phyloP scores from a whole-genome alignment of 192 early-diverging fungal species.

The Phlyctochytrium bullatum region DNA sequence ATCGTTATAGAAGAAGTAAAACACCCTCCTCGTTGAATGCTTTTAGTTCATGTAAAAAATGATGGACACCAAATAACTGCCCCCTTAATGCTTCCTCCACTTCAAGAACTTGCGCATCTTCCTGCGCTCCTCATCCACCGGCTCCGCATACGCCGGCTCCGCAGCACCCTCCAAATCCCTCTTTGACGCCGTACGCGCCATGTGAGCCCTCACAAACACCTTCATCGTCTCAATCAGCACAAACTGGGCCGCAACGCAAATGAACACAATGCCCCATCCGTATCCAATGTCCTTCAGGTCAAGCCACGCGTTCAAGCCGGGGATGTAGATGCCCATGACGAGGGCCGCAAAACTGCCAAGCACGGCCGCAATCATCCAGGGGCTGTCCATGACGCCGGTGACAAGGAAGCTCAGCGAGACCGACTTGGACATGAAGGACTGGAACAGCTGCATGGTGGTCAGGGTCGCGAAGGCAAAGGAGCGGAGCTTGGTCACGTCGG shows the following conservation, averaged over 20 bases:
- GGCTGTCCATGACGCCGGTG: constrained; percentile 73
- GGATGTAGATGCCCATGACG: constrained; percentile 78
- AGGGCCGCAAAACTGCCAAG: constrained; percentile 65
- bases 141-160: too few relatives aligned
- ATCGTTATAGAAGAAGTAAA: too few relatives aligned
- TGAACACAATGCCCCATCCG: constrained; percentile 42
- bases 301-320: constrained; percentile 44
- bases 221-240: constrained; percentile 45
- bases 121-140: too few relatives aligned
- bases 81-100: too few relatives aligned
- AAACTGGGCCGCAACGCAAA: constrained; percentile 44
- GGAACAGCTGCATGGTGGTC: constrained; percentile 83
- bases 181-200: too few relatives aligned
- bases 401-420: constrained; percentile 70
- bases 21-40: too few relatives aligned
- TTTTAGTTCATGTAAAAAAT: too few relatives aligned
- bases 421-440: constrained; percentile 81
- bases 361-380: constrained; percentile 77
- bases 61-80: too few relatives aligned
- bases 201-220: constrained; percentile 16
- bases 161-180: too few relatives aligned
- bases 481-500: constrained; percentile 38
- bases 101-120: too few relatives aligned
- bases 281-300: constrained; percentile 31
- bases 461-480: constrained; percentile 76